These are phyloP conservation scores for Phytophthora boehmeriae DNA, from an alignment of 352 stramenopile species.

Conservation along the genomic window DNA sequence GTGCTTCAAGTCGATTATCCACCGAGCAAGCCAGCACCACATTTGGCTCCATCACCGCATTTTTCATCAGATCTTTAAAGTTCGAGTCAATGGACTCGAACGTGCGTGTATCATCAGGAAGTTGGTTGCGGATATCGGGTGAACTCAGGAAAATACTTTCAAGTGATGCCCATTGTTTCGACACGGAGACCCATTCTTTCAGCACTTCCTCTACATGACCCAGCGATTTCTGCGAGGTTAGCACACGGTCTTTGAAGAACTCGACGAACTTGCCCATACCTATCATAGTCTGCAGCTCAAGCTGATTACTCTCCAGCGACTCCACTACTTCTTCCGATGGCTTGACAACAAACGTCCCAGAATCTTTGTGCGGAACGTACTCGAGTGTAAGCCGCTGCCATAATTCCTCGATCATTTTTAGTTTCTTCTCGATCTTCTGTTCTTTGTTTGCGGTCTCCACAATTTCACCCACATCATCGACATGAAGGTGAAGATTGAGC, in stretches of 20 bases:
- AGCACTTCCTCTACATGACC: conserved; percentile 88
- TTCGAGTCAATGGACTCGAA: conserved; percentile 91
- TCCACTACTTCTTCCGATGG: conserved; percentile 87
- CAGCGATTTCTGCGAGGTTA: conserved; percentile 79
- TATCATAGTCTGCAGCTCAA: conserved; percentile 90
- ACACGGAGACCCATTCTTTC: conserved; percentile 89
- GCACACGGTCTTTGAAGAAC: conserved; percentile 88
- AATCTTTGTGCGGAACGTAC: conserved; percentile 89
- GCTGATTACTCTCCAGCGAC: conserved; percentile 85
- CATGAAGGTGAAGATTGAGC: conserved; percentile 80
- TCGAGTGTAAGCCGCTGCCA: conserved; percentile 85
- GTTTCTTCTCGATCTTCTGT: conserved; percentile 91
- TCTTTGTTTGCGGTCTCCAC: conserved; percentile 90
- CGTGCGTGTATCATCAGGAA: conserved; percentile 85
- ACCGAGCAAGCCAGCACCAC: conserved; percentile 79
- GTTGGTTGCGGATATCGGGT: conserved; percentile 87
- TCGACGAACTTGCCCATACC: conserved; percentile 92
- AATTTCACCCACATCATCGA: conserved; percentile 88
- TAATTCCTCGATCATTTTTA: conserved; percentile 88
- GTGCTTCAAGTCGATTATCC: conserved; percentile 76
- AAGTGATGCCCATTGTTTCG: conserved; percentile 88
- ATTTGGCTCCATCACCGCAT: conserved; percentile 85
- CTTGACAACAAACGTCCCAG: conserved; percentile 86
- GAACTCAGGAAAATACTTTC: conserved; percentile 91
- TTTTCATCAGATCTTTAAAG: conserved; percentile 92